Percentiles rank a stretch among this genome's conserved stretches.
Evolutionary conservation across 495 filamentous ascomycete genomes (phyloP).

Genomic region (Annulohypoxylon bovei): DNA sequence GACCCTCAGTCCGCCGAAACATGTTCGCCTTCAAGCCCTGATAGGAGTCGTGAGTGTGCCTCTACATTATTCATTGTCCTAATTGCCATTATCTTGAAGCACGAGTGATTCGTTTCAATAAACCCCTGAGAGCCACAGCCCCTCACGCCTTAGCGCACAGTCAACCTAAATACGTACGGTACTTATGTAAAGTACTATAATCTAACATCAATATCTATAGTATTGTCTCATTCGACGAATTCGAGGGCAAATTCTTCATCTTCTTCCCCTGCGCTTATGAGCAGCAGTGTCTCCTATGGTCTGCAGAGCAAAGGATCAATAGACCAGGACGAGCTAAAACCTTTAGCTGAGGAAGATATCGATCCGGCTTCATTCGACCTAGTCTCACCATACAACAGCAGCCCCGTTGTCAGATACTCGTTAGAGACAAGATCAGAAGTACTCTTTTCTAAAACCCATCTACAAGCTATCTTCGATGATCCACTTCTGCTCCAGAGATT

Average conservation of each 20-base stretch:
- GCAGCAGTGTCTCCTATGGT: constrained; percentile 49
- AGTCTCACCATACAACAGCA: constrained; percentile 49
- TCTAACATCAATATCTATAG: constrained; percentile 12
- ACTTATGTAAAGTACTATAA: background rate
- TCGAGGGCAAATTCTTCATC: constrained; percentile 31
- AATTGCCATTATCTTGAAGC: background rate
- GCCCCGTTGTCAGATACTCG: constrained; percentile 48
- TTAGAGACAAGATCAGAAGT: constrained; percentile 70
- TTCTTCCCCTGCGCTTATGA: constrained; percentile 32
- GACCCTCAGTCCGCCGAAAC: constrained; percentile 14
- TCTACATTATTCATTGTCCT: background rate
- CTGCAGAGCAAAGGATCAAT: constrained; percentile 46
- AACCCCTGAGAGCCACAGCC: background rate
- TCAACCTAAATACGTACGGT: background rate
- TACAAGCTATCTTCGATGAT: constrained; percentile 71
- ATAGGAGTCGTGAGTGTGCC: constrained; percentile 18
- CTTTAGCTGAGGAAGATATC: constrained; percentile 56
- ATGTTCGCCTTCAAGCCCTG: constrained; percentile 16
- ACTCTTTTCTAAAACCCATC: constrained; percentile 72
- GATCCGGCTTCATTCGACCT: constrained; percentile 66
- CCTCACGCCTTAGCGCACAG: background rate
- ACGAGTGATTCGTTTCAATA: background rate
- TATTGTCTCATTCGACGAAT: constrained; percentile 18
- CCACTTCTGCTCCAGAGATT: constrained; percentile 69
- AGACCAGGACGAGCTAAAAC: constrained; percentile 59